Conservation (phyloP, 2,329 filamentous ascomycete species). For the Cladosporium sp. region DNA sequence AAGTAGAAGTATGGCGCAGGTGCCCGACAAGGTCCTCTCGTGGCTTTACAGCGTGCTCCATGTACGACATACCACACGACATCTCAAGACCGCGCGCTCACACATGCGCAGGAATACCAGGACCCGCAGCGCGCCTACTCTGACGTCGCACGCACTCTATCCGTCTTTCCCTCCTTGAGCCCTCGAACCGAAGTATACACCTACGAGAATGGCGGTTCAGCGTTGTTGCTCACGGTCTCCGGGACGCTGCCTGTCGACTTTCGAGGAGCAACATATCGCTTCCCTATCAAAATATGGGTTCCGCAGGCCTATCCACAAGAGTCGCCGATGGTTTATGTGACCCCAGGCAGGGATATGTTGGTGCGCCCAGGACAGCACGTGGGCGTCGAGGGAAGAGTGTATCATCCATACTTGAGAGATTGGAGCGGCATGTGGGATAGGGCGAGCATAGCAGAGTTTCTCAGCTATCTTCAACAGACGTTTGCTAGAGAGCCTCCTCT, state of each 20-base stretch:
- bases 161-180: constrained; percentile 72
- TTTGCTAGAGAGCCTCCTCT: constrained; percentile 96
- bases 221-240: constrained; percentile 77
- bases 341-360: constrained; percentile 80
- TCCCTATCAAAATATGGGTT: constrained; percentile 89
- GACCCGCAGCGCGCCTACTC: constrained; percentile 91
- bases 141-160: constrained; percentile 78
- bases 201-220: constrained; percentile 81
- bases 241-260: constrained; percentile 91
- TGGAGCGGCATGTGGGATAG: constrained; percentile 84
- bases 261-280: constrained; percentile 82
- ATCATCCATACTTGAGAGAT: constrained; percentile 89
- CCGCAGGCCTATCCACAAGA: constrained; percentile 86
- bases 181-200: constrained; percentile 95
- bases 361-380: constrained; percentile 93
- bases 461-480: constrained; percentile 75
- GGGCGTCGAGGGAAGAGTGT: constrained; percentile 85
- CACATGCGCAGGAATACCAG: constrained; percentile 71
- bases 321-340: constrained; percentile 82
- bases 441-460: constrained; percentile 77
- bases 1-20: constrained; percentile 50
- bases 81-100: neutral
- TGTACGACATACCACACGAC: constrained; percentile 38
- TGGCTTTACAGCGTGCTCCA: constrained; percentile 87
- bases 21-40: constrained; percentile 85